A percentile compares a stretch with the other conserved stretches of the same genome.
Evolutionary conservation across 176 grass and related monocot species (phyloP).

Genomic region (Musa acuminata): DNA sequence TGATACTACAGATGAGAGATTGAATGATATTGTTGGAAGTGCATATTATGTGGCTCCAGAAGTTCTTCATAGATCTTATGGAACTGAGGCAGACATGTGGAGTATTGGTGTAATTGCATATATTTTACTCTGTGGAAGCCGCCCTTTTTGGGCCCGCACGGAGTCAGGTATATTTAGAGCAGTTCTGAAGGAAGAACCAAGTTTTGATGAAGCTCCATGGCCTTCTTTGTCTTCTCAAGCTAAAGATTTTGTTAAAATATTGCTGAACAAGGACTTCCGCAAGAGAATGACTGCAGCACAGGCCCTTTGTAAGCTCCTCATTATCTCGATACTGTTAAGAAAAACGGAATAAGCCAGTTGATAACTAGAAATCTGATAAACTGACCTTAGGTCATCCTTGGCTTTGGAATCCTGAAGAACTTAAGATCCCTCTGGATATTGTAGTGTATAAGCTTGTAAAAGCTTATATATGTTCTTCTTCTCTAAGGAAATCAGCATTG

Average conservation of each 20-base stretch:
- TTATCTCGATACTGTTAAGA: constrained; percentile 9
- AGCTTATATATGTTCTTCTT: constrained; percentile 93
- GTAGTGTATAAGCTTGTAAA: constrained; percentile 89
- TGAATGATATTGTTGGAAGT: constrained; percentile 98
- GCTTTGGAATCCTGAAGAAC: constrained; percentile 66
- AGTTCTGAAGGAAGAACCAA: constrained; percentile 89
- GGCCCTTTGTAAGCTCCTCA: constrained; percentile 63
- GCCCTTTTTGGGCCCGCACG: constrained; percentile 92
- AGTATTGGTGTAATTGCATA: constrained; percentile 98
- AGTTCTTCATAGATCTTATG: constrained; percentile 89
- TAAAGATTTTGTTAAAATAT: constrained; percentile 88
- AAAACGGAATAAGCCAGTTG: background rate
- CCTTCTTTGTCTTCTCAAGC: constrained; percentile 76
- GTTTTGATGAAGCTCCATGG: constrained; percentile 97
- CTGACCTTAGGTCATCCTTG: constrained; percentile 76
- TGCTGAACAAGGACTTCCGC: constrained; percentile 99
- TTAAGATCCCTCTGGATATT: constrained; percentile 91
- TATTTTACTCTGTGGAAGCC: constrained; percentile 91
- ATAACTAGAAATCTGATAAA: background rate
- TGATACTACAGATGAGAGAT: constrained; percentile 67
- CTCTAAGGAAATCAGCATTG: constrained; percentile 88
- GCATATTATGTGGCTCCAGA: constrained; percentile 98
- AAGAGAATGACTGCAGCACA: constrained; percentile 97
- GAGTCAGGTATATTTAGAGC: constrained; percentile 97
- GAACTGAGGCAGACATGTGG: constrained; percentile 98